A percentile compares a stretch with the other conserved stretches of the same genome.
These are phyloP conservation scores for Collybiopsis luxurians DNA, from an alignment of 768 basidiomycete genomes.

Conservation along the genomic window DNA sequence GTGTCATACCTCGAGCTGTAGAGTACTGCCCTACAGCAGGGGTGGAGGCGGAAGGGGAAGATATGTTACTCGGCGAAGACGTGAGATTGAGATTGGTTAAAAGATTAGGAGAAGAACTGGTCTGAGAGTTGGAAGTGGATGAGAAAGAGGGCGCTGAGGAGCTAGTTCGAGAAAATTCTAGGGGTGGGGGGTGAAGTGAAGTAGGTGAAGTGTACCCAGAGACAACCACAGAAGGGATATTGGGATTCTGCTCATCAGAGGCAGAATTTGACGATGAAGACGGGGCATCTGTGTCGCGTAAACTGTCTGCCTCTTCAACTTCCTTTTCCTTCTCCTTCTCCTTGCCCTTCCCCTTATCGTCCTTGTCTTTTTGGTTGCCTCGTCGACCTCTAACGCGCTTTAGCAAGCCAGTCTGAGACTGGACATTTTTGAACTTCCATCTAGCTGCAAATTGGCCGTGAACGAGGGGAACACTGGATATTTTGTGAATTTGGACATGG, in stretches of 20 bases:
- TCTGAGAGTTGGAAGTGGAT: background rate
- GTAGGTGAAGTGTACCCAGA: constrained; percentile 3
- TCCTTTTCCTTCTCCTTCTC: constrained; percentile 20
- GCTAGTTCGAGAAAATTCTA: background rate
- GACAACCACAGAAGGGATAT: constrained; percentile 5
- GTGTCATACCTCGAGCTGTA: constrained; percentile 57
- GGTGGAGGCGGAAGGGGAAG: background rate
- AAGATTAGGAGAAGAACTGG: background rate
- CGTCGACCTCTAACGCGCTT: constrained; percentile 1
- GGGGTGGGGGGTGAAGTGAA: background rate
- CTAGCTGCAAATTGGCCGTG: constrained; percentile 65
- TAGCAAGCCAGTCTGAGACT: constrained; percentile 31
- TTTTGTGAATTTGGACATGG: constrained; percentile 58
- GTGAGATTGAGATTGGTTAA: background rate
- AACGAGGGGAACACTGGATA: constrained; percentile 70
- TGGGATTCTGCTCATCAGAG: background rate
- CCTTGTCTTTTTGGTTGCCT: background rate
- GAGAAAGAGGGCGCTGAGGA: background rate
- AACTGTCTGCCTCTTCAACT: constrained; percentile 9
- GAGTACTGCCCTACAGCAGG: constrained; percentile 11
- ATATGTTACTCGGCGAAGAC: background rate
- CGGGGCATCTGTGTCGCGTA: constrained; percentile 1
- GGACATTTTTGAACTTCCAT: constrained; percentile 69
- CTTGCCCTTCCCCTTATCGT: constrained; percentile 24
- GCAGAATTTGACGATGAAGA: background rate